Evolutionary conservation across 805 yeast species (phyloP).

Genomic region (Yarrowia yakushimensis): DNA sequence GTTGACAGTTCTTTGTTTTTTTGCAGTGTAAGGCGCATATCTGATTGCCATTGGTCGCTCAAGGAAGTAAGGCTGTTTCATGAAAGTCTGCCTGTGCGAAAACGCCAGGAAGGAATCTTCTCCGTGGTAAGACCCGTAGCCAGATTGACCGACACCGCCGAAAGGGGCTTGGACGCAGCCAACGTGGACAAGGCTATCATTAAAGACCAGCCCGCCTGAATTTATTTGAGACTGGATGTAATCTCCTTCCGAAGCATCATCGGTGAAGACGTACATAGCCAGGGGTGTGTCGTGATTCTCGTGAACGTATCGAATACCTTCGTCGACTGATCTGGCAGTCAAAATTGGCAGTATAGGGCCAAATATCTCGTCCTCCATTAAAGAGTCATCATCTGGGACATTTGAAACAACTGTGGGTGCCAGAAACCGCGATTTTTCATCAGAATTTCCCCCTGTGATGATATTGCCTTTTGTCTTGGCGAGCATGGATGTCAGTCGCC

Average conservation of each 20-base stretch:
- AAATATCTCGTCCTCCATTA: slow-evolving; percentile 73
- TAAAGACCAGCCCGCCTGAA: slow-evolving; percentile 67
- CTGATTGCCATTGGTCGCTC: slow-evolving; percentile 57
- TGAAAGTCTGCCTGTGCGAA: slow-evolving; percentile 65
- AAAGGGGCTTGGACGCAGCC: slow-evolving; percentile 70
- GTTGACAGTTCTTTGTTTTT: background rate
- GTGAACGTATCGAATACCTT: slow-evolving; percentile 39
- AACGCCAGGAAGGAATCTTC: slow-evolving; percentile 60
- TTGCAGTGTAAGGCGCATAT: slow-evolving; percentile 53
- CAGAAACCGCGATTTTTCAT: slow-evolving; percentile 46
- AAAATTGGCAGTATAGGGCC: slow-evolving; percentile 81
- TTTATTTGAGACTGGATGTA: slow-evolving; percentile 52
- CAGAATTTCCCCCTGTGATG: slow-evolving; percentile 33
- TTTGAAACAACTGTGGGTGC: slow-evolving; percentile 67
- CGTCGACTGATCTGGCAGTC: slow-evolving; percentile 41
- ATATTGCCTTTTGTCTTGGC: slow-evolving; percentile 21
- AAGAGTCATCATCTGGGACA: slow-evolving; percentile 60
- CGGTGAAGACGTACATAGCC: slow-evolving; percentile 66
- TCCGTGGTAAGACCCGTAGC: slow-evolving; percentile 81
- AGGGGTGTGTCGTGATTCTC: slow-evolving; percentile 66
- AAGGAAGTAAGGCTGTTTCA: slow-evolving; percentile 60
- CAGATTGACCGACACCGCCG: slow-evolving; percentile 85
- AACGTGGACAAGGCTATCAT: slow-evolving; percentile 69
- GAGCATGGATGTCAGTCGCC: slow-evolving; percentile 46
- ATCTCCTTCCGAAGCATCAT: slow-evolving; percentile 46